phyloP scores from a whole-genome alignment of 2,329 filamentous ascomycete genomes.

The Sarocladium oryzae region DNA sequence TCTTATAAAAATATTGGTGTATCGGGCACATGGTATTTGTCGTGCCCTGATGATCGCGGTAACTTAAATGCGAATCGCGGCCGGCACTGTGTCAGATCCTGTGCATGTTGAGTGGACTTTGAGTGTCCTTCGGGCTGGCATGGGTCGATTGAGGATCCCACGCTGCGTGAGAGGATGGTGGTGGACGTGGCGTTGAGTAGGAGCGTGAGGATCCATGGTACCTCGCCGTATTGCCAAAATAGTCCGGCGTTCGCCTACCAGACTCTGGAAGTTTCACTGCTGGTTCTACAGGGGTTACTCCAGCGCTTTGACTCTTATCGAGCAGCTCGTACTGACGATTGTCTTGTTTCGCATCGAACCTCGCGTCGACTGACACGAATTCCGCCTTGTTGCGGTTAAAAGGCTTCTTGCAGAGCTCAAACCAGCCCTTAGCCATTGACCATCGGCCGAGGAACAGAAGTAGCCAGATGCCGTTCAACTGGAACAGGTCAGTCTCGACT shows the following conservation, averaged over 20 bases:
- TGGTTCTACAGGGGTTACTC: constrained; percentile 45
- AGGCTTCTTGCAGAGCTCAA: constrained; percentile 50
- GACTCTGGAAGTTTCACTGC: constrained; percentile 28
- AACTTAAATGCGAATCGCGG: constrained; percentile 11
- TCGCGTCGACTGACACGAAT: constrained; percentile 83
- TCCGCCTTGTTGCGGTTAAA: constrained; percentile 58
- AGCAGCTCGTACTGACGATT: constrained; percentile 78
- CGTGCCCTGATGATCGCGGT: not conserved
- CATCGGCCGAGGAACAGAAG: constrained; percentile 74
- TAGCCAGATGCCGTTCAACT: constrained; percentile 81
- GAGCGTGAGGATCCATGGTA: constrained; percentile 50
- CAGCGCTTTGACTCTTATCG: constrained; percentile 47
- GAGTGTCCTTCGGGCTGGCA: constrained; percentile 16
- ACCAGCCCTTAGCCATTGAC: constrained; percentile 83
- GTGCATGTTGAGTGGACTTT: constrained; percentile 51
- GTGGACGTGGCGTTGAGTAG: constrained; percentile 49
- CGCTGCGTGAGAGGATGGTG: constrained; percentile 35
- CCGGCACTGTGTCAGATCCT: constrained; percentile 31
- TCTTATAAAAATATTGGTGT: constrained; percentile 1
- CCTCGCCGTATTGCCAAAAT: constrained; percentile 46
- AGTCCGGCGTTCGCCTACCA: constrained; percentile 46
- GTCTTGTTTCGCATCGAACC: constrained; percentile 53
- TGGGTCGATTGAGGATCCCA: constrained; percentile 40
- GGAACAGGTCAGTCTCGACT: constrained; percentile 16
- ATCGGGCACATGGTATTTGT: no score